Percentiles rank a stretch among this genome's conserved stretches.
Evolutionary conservation across 257 asterid species (phyloP).

Genomic region (Rehmannia glutinosa): DNA sequence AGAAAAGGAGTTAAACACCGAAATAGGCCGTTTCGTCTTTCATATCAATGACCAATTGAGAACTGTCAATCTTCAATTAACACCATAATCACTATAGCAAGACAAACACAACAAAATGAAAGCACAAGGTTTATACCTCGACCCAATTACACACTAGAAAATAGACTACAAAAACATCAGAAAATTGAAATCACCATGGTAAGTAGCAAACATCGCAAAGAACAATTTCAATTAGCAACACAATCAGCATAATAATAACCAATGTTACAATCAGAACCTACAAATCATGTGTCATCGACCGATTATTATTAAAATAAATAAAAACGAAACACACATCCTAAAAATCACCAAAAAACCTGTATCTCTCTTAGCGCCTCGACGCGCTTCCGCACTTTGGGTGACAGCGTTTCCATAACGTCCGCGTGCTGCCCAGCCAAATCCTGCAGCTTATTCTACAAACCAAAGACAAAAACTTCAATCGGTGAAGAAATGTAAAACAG

Average conservation of each 20-base stretch:
- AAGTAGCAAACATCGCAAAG: background rate
- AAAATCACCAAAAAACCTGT: conserved; percentile 48
- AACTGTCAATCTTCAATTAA: background rate
- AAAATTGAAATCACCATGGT: background rate
- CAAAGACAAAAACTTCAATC: conserved; percentile 15
- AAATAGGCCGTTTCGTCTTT: background rate
- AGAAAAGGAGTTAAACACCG: background rate
- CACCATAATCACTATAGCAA: background rate
- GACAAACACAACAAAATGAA: background rate
- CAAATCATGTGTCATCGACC: background rate
- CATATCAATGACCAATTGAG: background rate
- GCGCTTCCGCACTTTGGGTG: conserved; percentile 63
- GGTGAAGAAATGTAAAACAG: background rate
- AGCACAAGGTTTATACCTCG: background rate
- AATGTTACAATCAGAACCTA: background rate
- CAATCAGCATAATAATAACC: background rate
- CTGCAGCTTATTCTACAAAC: conserved; percentile 58
- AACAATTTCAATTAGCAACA: background rate
- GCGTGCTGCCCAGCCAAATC: conserved; percentile 58
- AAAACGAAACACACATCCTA: background rate
- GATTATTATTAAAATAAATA: background rate
- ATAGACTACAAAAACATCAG: background rate
- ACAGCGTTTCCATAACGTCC: conserved; percentile 50
- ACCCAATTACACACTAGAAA: background rate
- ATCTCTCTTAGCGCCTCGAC: conserved; percentile 61